These are phyloP conservation scores for Russula sp. DNA, from an alignment of 768 basidiomycete species.

Conservation along the genomic window DNA sequence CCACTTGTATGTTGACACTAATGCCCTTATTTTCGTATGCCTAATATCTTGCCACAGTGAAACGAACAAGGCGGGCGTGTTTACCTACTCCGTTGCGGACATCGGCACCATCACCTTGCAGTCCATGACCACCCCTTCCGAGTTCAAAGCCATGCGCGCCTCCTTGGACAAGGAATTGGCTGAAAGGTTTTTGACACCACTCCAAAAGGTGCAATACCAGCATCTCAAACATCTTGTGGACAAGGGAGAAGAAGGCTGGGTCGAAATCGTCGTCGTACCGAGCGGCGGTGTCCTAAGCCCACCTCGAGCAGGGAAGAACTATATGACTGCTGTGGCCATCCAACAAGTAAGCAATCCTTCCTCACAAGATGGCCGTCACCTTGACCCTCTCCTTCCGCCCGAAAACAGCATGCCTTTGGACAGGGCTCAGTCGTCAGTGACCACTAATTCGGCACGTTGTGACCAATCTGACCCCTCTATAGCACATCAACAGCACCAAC, in stretches of 20 bases:
- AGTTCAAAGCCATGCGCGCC: constrained; percentile 18
- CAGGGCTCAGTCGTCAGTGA: constrained; percentile 17
- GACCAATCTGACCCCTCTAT: background rate
- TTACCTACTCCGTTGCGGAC: constrained; percentile 18
- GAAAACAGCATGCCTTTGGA: constrained; percentile 19
- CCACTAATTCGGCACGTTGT: background rate
- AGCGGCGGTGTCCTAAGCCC: constrained; percentile 18
- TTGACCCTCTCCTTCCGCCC: background rate
- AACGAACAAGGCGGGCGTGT: constrained; percentile 9
- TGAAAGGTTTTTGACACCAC: constrained; percentile 8
- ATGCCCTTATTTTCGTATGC: background rate
- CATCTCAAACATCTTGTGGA: constrained; percentile 20
- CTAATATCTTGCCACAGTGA: constrained; percentile 10
- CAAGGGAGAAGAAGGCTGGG: constrained; percentile 20
- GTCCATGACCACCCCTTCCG: constrained; percentile 16
- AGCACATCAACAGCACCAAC: constrained; percentile 22
- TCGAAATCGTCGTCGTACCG: constrained; percentile 21
- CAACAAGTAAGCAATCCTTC: constrained; percentile 14
- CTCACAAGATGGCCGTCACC: background rate
- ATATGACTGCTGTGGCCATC: constrained; percentile 21
- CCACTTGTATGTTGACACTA: constrained; percentile 10
- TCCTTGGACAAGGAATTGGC: constrained; percentile 17
- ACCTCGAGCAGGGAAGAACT: constrained; percentile 11
- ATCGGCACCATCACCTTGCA: constrained; percentile 17
- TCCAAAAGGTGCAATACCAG: constrained; percentile 17